phyloP scores from a whole-genome alignment of 768 basidiomycete genomes.

The Gelatoporia subvermispora region DNA sequence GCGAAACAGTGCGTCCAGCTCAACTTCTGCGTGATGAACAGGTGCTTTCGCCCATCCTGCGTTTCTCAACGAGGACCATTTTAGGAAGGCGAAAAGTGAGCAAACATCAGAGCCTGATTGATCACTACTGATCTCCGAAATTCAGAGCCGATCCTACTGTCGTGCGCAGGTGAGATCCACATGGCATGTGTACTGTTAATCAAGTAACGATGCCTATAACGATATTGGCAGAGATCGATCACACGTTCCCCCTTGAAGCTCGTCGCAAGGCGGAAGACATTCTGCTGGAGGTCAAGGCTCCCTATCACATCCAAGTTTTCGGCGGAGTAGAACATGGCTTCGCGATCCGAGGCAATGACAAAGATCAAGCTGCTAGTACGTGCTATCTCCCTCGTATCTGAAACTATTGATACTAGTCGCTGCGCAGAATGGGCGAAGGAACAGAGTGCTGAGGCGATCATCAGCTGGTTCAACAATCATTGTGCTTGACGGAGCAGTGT shows the following conservation, averaged over 20 bases:
- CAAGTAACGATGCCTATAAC: background rate
- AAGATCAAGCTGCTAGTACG: slow-evolving; percentile 8
- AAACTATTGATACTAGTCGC: background rate
- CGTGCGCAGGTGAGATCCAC: slow-evolving; percentile 43
- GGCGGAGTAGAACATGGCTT: slow-evolving; percentile 39
- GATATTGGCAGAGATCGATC: slow-evolving; percentile 41
- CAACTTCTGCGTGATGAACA: slow-evolving; percentile 14
- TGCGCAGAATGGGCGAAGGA: slow-evolving; percentile 12
- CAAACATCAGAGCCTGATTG: background rate
- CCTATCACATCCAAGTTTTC: slow-evolving; percentile 56
- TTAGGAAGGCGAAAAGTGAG: slow-evolving; percentile 45
- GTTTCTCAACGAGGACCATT: slow-evolving; percentile 40
- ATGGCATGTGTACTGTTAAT: too few species aligned
- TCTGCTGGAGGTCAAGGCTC: slow-evolving; percentile 42
- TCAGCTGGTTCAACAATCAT: slow-evolving; percentile 14
- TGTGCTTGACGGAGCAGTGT: background rate
- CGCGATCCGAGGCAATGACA: slow-evolving; percentile 25
- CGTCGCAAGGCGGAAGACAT: slow-evolving; percentile 56
- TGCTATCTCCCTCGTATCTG: background rate
- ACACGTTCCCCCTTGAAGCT: slow-evolving; percentile 45
- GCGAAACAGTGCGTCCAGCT: too few species aligned
- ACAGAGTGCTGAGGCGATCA: slow-evolving; percentile 12
- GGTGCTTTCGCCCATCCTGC: slow-evolving; percentile 57
- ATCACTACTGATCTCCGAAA: background rate
- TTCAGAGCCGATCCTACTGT: slow-evolving; percentile 48